Evolutionary conservation across 306 rosid species (phyloP).

Genomic region (Hippophae rhamnoides): DNA sequence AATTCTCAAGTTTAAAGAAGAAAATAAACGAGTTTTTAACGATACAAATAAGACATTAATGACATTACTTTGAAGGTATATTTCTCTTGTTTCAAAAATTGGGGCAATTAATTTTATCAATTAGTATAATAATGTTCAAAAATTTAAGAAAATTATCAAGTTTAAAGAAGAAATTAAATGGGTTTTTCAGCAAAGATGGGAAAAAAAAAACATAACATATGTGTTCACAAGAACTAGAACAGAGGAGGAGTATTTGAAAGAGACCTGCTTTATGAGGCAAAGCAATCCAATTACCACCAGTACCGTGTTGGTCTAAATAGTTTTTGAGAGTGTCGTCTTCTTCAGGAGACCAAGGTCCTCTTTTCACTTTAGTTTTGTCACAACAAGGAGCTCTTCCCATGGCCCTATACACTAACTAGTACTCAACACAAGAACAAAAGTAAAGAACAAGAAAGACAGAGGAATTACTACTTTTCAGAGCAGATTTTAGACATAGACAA

Average conservation of each 20-base stretch:
- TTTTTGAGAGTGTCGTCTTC: constrained; percentile 56
- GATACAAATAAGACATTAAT: no score
- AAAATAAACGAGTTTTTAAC: no score
- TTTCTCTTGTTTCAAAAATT: no score
- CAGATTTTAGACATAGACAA: background rate
- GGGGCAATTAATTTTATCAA: no score
- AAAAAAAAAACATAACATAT: background rate
- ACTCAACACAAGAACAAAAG: background rate
- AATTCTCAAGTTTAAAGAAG: no score
- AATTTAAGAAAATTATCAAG: no score
- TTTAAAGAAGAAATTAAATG: background rate
- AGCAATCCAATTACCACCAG: constrained; percentile 44
- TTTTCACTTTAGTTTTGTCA: constrained; percentile 61
- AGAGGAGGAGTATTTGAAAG: background rate
- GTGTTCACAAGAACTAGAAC: no score
- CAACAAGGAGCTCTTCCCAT: constrained; percentile 90
- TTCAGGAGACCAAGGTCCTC: constrained; percentile 83
- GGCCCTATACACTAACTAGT: background rate
- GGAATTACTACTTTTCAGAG: background rate
- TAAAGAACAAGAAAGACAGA: background rate
- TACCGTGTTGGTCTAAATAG: constrained; percentile 43
- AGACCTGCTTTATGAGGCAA: constrained; percentile 67
- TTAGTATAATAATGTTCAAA: no score
- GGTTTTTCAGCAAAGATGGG: background rate
- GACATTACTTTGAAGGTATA: no score